Evolutionary conservation across 2,329 filamentous ascomycete species (phyloP), one percentile per base, ranked within the genome.

Genomic region (Tolypocladium cylindrosporum): DNA sequence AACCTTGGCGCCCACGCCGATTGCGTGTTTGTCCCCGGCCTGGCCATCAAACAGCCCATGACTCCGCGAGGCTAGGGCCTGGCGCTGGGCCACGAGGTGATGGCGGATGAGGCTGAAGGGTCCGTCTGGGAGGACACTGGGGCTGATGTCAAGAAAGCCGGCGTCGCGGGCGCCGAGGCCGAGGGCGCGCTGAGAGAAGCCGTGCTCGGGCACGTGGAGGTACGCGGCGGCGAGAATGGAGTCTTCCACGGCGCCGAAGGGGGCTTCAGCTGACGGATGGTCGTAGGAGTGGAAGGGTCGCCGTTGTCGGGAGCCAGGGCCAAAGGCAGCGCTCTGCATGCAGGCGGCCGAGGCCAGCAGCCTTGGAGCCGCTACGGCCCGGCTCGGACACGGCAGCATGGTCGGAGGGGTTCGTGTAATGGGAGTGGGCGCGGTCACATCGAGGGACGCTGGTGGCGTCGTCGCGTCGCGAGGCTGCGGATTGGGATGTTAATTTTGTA

Each of bases 101-200:
- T 87, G 95, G 42, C 82, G 81, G 64, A 97, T 85, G 36, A 99
- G 79, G 65, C 89, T 87, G 74, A 96, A 96, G 27, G 86, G 82
- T 9, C 90, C 90, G 48, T 87, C 81, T 1, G 90, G 86, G 58
- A 99, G 85, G 24, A 97, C 77, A 67, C 91, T 92, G 11, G 89
- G 85, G 59, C 90, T 92, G 59, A 93, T 91, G 69, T 94, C 90
- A 56, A 91, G 85, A 71, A 93, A 96, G 51, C 92, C 91, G 21
- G 87, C 85, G 67, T 96, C 91, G 67, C 85, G 85, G 60, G 90
- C 90, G 61, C 93, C 94, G 27, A 89, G 81, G 50, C 83, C 82
- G 11, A 99, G 80, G 0, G 92, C 79, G 24, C 83, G 79, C 54
- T 79, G 75, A 0, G 90, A 90, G 79, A 97, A 99, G 69, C 94